Evolutionary conservation across 1,284 basidiomycete species (phyloP).

Genomic region (Erythrobasidium hasegawianum): DNA sequence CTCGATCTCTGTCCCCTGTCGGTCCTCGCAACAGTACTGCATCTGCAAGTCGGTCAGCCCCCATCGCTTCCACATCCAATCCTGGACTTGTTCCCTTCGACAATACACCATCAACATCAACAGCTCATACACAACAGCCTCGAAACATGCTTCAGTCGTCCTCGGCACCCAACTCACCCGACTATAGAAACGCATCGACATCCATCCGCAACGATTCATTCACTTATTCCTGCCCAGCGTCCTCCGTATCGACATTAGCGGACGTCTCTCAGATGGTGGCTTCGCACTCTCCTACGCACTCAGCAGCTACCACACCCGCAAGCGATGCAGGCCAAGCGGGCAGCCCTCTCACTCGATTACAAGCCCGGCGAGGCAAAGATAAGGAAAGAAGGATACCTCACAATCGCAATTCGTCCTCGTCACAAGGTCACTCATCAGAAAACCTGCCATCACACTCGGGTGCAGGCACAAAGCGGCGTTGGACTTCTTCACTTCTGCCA

Average conservation of each 20-base stretch:
- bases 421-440: neutral
- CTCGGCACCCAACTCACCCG: slow-evolving; percentile 29
- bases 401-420: neutral
- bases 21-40: neutral
- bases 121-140: neutral
- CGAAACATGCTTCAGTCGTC: slow-evolving; percentile 14
- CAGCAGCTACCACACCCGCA: slow-evolving; percentile 7
- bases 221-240: neutral
- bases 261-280: neutral
- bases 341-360: slow-evolving; percentile 27
- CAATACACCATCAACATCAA: neutral
- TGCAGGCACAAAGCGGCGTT: slow-evolving; percentile 21
- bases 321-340: slow-evolving; percentile 2
- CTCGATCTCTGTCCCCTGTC: slow-evolving; percentile 10
- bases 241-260: slow-evolving; percentile 3
- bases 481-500: slow-evolving; percentile 28
- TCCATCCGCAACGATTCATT: neutral
- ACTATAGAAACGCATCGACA: neutral
- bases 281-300: neutral
- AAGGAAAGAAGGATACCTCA: neutral
- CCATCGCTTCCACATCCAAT: slow-evolving; percentile 2
- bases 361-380: slow-evolving; percentile 27
- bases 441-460: neutral
- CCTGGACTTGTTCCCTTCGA: neutral
- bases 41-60: neutral